A percentile compares a stretch with the other conserved stretches of the same genome.
phyloP scores from a whole-genome alignment of 768 basidiomycete genomes.

The Tricholoma sp. region DNA sequence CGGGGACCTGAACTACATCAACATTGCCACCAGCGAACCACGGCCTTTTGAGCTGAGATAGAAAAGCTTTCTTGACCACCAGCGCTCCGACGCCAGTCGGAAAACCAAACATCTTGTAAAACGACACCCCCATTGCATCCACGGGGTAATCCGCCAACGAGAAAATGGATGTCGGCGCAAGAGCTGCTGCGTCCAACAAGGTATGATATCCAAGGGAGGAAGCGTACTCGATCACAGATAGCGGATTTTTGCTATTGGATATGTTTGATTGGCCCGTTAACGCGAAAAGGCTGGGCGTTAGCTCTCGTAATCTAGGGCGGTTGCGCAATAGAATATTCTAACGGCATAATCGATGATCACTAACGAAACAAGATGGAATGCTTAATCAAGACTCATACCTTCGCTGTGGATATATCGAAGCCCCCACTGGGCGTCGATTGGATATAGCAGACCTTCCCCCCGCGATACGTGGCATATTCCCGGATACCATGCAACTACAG shows the following conservation, averaged over 20 bases:
- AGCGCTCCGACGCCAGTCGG: constrained; percentile 83
- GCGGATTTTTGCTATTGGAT: constrained; percentile 65
- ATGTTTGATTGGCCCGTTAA: constrained; percentile 82
- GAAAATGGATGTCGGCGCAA: constrained; percentile 67
- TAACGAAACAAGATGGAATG: neutral
- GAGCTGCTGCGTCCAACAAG: constrained; percentile 77
- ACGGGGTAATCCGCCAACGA: constrained; percentile 62
- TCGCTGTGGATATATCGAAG: constrained; percentile 49
- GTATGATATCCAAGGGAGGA: constrained; percentile 65
- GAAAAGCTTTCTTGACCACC: constrained; percentile 65
- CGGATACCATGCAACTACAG: constrained; percentile 63
- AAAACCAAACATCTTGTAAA: constrained; percentile 90
- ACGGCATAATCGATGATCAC: constrained; percentile 20
- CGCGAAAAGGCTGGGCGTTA: constrained; percentile 60
- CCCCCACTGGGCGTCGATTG: constrained; percentile 61
- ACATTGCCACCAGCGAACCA: constrained; percentile 88
- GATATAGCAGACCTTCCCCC: constrained; percentile 60
- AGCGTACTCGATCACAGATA: constrained; percentile 62
- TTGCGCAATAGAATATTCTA: constrained; percentile 55
- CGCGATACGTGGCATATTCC: constrained; percentile 55
- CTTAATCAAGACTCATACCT: constrained; percentile 42
- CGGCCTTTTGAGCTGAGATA: constrained; percentile 55
- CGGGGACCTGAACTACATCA: constrained; percentile 79
- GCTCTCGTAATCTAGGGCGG: constrained; percentile 38
- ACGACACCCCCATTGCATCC: constrained; percentile 79